These are phyloP conservation scores for Calvatia gigantea DNA, from an alignment of 768 basidiomycete species.

Conservation along the genomic window DNA sequence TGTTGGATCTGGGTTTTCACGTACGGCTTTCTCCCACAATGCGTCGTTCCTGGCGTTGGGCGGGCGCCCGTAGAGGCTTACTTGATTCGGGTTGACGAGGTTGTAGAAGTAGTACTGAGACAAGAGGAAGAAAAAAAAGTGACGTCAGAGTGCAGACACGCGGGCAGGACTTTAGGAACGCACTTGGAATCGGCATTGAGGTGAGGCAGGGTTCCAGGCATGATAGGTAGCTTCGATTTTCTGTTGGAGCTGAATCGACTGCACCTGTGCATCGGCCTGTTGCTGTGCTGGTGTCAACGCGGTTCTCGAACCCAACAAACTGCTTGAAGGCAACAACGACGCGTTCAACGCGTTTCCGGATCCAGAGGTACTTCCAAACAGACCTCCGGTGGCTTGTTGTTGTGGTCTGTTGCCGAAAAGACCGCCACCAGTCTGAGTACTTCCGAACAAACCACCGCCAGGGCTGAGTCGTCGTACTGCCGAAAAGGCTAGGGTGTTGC, in stretches of 20 bases:
- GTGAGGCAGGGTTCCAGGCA: constrained; percentile 69
- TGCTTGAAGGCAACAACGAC: constrained; percentile 29
- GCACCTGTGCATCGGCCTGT: constrained; percentile 58
- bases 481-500: constrained; percentile 25
- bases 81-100: constrained; percentile 66
- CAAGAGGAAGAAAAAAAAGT: background rate
- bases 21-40: constrained; percentile 73
- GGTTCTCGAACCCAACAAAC: constrained; percentile 36
- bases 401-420: constrained; percentile 25
- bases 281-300: constrained; percentile 34
- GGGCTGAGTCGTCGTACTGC: constrained; percentile 23
- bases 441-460: constrained; percentile 18
- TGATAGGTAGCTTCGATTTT: constrained; percentile 61
- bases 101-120: constrained; percentile 81
- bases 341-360: constrained; percentile 21
- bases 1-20: constrained; percentile 79
- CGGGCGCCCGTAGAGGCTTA: constrained; percentile 67
- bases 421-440: constrained; percentile 13
- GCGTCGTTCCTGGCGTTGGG: constrained; percentile 66
- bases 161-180: constrained; percentile 15
- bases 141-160: background rate
- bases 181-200: constrained; percentile 81
- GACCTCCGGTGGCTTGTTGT: background rate
- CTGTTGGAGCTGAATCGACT: constrained; percentile 50
- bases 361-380: constrained; percentile 25